Conservation (phyloP, 345 rosid species). For the Lenwebbia sp. region DNA sequence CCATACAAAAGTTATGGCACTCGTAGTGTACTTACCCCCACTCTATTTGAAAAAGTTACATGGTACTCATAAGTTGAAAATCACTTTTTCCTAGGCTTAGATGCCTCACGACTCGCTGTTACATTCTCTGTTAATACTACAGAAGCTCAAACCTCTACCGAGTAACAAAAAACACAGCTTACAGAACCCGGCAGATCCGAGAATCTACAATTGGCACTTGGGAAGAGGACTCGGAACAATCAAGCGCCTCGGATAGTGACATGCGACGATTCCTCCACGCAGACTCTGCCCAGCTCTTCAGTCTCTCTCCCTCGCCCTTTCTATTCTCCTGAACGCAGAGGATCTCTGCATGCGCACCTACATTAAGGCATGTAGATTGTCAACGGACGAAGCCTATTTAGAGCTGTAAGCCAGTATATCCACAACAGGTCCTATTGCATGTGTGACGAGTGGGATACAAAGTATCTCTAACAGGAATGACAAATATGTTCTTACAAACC, state of each 20-base stretch:
- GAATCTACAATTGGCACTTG: slow-evolving; percentile 50
- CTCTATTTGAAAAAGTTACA: background rate
- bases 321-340: slow-evolving; percentile 69
- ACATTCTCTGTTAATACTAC: background rate
- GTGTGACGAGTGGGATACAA: background rate
- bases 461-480: background rate
- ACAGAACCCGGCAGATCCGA: slow-evolving; percentile 44
- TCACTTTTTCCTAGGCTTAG: background rate
- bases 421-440: background rate
- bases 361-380: background rate
- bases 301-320: slow-evolving; percentile 68
- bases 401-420: background rate
- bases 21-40: too few relatives aligned
- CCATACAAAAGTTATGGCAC: too few relatives aligned
- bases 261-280: slow-evolving; percentile 66
- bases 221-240: slow-evolving; percentile 24
- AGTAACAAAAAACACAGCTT: background rate
- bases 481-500: background rate
- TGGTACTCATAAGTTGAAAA: background rate
- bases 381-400: background rate
- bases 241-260: slow-evolving; percentile 50
- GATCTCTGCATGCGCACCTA: slow-evolving; percentile 72
- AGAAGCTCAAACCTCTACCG: background rate
- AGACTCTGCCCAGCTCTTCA: slow-evolving; percentile 73
- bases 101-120: background rate